Base-by-base conservation (phyloP, 345 rosid species). In the Aurinia saxatilis region DNA sequence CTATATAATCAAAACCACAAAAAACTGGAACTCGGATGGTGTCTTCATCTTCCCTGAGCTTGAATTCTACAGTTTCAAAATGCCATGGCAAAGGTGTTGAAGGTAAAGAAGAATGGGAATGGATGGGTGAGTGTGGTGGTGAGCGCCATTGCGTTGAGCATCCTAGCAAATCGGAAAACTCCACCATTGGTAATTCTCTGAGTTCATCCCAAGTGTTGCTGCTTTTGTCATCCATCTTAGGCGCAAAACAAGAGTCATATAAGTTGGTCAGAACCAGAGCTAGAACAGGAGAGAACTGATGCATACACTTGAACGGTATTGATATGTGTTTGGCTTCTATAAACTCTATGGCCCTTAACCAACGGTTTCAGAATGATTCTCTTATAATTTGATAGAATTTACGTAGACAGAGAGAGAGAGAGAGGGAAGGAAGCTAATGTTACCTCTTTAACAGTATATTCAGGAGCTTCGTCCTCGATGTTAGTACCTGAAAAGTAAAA, bases 1-100 rank as follows among this genome's bases (percentile, higher is more conserved):
- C n/a, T n/a, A n/a, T n/a, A n/a, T n/a, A 33, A 41, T 12, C 47
- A 36, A 12, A 36, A 40, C 15, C n/a, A n/a, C 0, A 54, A 52
- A 30, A 30, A 45, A 10, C 27, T 45, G 39, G 18, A 60, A 35
- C 30, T 54, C 50, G 61, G 21, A 14, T 54, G 57, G 57, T 54
- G 36, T 73, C 70, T 27, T 48, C 49, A 66, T 69, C 85, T 46
- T 72, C 58, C 48, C 59, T 71, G 60, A 83, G 77, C 65, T 57
- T 60, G 65, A 76, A 78, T 31, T 78, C 83, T 50, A 82, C 78
- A 6, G 72, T 47, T 65, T 78, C 77, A 58, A 47, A 61, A 8
- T 11, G 67, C 80, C 78, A 74, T 15, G 76, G 39, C 36, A 70
- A 57, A 53, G 77, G 81, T 9, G 78, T n/a, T n/a, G n/a, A n/a